These are phyloP conservation scores for Saccharum hybrid DNA, from an alignment of 202 grass and related monocot species.

Conservation along the genomic window DNA sequence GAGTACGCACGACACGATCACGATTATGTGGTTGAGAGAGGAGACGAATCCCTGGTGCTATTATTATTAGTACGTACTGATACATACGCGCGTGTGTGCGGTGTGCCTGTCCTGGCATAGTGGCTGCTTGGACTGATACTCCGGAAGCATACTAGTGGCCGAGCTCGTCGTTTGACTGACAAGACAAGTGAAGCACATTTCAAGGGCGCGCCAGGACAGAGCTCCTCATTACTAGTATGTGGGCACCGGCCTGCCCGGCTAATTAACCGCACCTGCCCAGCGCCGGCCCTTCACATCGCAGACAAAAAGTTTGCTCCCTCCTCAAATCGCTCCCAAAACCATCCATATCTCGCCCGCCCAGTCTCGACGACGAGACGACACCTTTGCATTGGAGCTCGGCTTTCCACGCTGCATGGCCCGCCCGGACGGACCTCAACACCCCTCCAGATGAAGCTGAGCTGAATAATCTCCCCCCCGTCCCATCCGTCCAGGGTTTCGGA, in stretches of 20 bases:
- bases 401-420: constrained; percentile 16
- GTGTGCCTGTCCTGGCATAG: neutral
- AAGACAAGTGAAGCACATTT: constrained; percentile 56
- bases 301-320: constrained; percentile 54
- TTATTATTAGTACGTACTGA: no score
- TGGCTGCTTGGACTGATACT: neutral
- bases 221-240: constrained; percentile 46
- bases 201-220: constrained; percentile 36
- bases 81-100: neutral
- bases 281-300: constrained; percentile 8
- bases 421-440: neutral
- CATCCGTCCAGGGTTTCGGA: constrained; percentile 53
- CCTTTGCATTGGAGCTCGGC: constrained; percentile 23
- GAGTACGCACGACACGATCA: no score
- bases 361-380: neutral
- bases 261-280: constrained; percentile 21
- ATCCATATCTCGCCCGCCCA: neutral
- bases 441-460: neutral
- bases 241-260: constrained; percentile 28
- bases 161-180: constrained; percentile 40
- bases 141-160: no score
- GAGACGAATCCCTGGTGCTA: no score
- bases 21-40: no score
- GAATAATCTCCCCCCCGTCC: neutral
- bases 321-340: constrained; percentile 54